phyloP scores from a whole-genome alignment of 768 basidiomycete genomes.

The Pulveroboletus sp. region DNA sequence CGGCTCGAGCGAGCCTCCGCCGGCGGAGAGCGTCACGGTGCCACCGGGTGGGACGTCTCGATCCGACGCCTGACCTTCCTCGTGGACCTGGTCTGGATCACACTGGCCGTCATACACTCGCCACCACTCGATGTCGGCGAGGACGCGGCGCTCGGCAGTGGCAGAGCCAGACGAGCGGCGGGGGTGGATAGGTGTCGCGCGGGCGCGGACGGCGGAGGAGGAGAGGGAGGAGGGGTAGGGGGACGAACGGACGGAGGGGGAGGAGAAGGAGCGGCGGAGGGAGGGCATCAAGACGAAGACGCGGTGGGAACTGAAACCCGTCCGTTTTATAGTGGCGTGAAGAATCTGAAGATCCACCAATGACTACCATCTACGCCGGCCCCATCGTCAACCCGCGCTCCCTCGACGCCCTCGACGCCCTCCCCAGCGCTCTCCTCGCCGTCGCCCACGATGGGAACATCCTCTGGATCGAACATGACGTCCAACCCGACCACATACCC shows the following conservation, averaged over 20 bases:
- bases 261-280: conserved; percentile 73
- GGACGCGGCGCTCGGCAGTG: conserved; percentile 59
- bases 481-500: conserved; percentile 44
- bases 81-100: conserved; percentile 32
- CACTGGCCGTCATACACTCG: conserved; percentile 70
- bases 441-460: conserved; percentile 54
- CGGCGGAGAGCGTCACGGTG: conserved; percentile 34
- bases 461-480: conserved; percentile 66
- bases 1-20: conserved; percentile 37
- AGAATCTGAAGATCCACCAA: too few species aligned
- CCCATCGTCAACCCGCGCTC: conserved; percentile 52
- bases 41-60: conserved; percentile 17
- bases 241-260: conserved; percentile 62
- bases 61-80: conserved; percentile 13
- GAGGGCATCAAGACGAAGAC: conserved; percentile 51
- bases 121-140: conserved; percentile 90
- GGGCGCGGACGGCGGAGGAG: conserved; percentile 36
- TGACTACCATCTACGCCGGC: conserved; percentile 48
- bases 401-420: conserved; percentile 40
- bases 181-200: conserved; percentile 34
- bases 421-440: conserved; percentile 52
- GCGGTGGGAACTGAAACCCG: conserved; percentile 32
- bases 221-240: conserved; percentile 54
- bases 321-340: conserved; percentile 44
- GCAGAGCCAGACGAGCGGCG: conserved; percentile 71